These are phyloP conservation scores for Trichoderma polysporum DNA, from an alignment of 2,329 filamentous ascomycete species.

Conservation along the genomic window DNA sequence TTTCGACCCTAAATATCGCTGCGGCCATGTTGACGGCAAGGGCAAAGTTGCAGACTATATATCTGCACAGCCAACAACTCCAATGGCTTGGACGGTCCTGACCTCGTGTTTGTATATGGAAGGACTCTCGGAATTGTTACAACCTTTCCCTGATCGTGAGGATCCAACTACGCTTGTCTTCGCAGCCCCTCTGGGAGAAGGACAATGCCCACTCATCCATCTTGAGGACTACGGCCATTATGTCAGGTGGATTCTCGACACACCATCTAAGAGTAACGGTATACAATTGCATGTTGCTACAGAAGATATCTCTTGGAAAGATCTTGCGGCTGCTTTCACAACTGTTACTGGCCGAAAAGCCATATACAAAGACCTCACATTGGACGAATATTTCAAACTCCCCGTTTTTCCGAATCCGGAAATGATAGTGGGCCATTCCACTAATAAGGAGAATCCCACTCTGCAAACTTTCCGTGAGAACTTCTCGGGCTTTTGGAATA, in stretches of 20 bases:
- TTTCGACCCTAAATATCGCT: not conserved
- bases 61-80: not conserved
- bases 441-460: not conserved
- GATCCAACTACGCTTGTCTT: not conserved
- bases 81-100: not conserved
- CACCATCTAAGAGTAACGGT: not conserved
- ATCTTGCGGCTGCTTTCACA: not conserved
- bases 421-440: not conserved
- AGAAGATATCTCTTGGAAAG: not conserved
- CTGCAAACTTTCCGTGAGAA: not conserved
- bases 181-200: not conserved
- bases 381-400: not conserved
- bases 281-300: not conserved
- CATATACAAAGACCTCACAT: not conserved
- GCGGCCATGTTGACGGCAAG: not conserved
- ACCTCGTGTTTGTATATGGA: not conserved
- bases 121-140: not conserved
- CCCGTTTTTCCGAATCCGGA: not conserved
- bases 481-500: not conserved
- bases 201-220: not conserved
- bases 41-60: slow-evolving; percentile 2
- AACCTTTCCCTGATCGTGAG: not conserved
- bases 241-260: not conserved
- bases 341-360: not conserved
- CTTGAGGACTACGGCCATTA: not conserved